Base-by-base conservation (phyloP, 2,329 filamentous ascomycete species). In the Colletotrichum navitas region DNA sequence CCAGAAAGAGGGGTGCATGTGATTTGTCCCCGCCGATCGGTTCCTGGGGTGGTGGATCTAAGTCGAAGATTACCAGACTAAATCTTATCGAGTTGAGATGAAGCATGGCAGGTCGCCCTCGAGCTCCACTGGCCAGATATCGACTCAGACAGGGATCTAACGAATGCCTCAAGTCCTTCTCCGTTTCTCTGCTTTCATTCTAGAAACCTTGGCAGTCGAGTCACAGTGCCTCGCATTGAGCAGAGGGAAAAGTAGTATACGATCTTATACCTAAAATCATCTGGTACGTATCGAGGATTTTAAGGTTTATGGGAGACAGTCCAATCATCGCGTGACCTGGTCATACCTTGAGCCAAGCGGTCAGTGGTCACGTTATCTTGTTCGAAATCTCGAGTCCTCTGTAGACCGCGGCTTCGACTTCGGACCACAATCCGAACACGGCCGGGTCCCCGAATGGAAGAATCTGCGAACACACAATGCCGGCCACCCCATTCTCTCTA, bases 401-500 rank as follows among this genome's bases (percentile, higher is more conserved):
- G 58, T 85, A 85, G 43, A 83, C 79, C 64, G 78, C 79, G 3
- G 77, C 68, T 74, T 86, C 84, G 8, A 85, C 72, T 18, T 77
- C 68, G 0, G 64, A 68, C 83, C 84, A 87, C 5, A 87, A 62
- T 0, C 76, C 77, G 43, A 84, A 10, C 1, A 87, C 83, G 3
- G 82, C 78, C 0, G 77, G 68, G 73, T 88, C 83, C 2, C 72
- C 83, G 76, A 88, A 88, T 0, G 87, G 87, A 62, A 89, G 61
- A 36, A 88, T 83, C 77, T 89, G 87, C 3, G 81, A 80, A 47
- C 81, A 83, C 2, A 88, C 78, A 11, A 89, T 83, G 0, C 86
- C 87, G 0, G 84, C 89, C 54, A 91, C 80, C 0, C 88, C 89
- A 67, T 85, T 86, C 76, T 90, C 88, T 8, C 88, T 80, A 78